Base-by-base conservation (phyloP, 441 rosid species). In the Pelargonium hybrid region DNA sequence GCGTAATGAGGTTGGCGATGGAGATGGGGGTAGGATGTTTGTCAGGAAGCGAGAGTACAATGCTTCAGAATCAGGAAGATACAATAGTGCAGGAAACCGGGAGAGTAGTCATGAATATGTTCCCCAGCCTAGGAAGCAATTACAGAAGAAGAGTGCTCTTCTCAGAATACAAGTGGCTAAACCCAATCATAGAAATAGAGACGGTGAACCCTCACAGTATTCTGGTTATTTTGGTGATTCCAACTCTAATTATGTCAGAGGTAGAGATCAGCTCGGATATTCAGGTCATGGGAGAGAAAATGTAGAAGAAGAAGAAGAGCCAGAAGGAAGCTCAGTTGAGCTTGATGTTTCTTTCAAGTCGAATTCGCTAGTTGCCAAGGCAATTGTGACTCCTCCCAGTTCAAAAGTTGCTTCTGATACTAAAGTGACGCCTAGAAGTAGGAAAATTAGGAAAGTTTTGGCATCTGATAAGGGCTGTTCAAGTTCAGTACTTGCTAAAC, bases 311-410 rank as follows among this genome's bases (percentile, higher is more conserved):
- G 63, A 56, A 57, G 63, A 20, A 57, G 63, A 57, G 65, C 85
- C 88, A 20, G 77, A 69, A 69, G 84, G 77, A 71, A 83, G 82
- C 71, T 83, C 90, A 15, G 86, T 89, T 21, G 87, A 90, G 75
- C 93, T 93, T 74, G 93, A 92, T 81, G 93, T 90, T 80, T 87
- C 94, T 65, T 90, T 86, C 78, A 84, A 90, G 79, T 91, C 94
- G 50, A 89, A 89, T 81, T 81, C 87, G 5, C 73, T 87, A 77
- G 94, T 91, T 76, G 98, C 92, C 71, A 90, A 92, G 84, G 85
- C 90, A 0, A 73, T 86, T 71, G 73, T 79, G 57, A 73, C 83
- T 0, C 84, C 91, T 71, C 37, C 82, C 59, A 77, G 74, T 74
- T 80, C 83, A 52, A 71, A 69, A 23, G 68, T 69, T 37, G 71